Conservation (phyloP, 371 early-diverging fungal species). For the Cokeromyces recurvatus region DNA sequence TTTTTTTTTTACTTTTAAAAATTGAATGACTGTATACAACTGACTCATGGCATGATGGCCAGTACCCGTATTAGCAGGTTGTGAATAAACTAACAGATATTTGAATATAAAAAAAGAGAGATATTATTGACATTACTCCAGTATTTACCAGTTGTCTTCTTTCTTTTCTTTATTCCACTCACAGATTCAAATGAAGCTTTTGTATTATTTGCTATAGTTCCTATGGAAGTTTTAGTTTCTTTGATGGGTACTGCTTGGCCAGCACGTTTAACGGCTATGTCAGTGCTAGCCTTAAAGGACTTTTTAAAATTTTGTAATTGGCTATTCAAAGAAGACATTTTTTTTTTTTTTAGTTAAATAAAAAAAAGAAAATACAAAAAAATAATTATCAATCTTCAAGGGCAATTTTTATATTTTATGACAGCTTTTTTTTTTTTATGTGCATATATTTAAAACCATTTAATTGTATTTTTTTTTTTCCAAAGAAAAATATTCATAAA, state of each 20-base stretch:
- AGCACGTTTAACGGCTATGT: constrained; percentile 36
- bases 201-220: constrained; percentile 36
- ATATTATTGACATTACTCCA: too few species aligned
- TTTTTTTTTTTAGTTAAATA: background rate
- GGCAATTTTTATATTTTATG: too few species aligned
- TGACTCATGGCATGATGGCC: constrained; percentile 62
- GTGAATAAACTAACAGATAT: constrained; percentile 37
- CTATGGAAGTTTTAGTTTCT: constrained; percentile 1
- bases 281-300: constrained; percentile 32
- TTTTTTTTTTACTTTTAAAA: constrained; percentile 38
- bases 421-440: too few species aligned
- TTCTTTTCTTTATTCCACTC: constrained; percentile 25
- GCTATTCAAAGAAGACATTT: constrained; percentile 19
- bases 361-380: too few species aligned
- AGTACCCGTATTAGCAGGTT: constrained; percentile 56
- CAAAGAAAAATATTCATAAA: too few species aligned
- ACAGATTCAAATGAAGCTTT: constrained; percentile 29
- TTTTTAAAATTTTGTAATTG: constrained; percentile 42
- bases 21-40: constrained; percentile 54
- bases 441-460: too few species aligned
- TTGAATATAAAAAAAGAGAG: too few species aligned
- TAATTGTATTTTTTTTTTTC: too few species aligned
- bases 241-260: constrained; percentile 17
- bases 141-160: constrained; percentile 31
- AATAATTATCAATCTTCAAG: too few species aligned